These are phyloP conservation scores for Cerioporus squamosus DNA, from an alignment of 1,284 basidiomycete species.

Conservation along the genomic window DNA sequence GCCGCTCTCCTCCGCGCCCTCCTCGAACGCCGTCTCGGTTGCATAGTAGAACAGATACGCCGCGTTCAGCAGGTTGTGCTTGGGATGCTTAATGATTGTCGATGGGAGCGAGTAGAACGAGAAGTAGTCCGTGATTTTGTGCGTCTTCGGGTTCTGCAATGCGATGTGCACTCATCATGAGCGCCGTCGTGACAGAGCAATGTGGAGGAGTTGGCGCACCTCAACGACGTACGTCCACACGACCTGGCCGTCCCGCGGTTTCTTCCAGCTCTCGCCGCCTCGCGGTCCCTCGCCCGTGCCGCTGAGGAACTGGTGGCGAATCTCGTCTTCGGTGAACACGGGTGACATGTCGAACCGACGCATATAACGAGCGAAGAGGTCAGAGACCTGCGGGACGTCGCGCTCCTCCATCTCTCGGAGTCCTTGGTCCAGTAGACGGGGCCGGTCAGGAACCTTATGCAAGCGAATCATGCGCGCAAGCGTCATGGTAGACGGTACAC, in stretches of 20 bases:
- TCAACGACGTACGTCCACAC: slow-evolving; percentile 98
- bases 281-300: slow-evolving; percentile 73
- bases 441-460: slow-evolving; percentile 67
- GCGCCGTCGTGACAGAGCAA: neutral
- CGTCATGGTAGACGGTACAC: slow-evolving; percentile 83
- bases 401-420: slow-evolving; percentile 88
- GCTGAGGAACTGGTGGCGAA: slow-evolving; percentile 87
- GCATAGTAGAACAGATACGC: slow-evolving; percentile 96
- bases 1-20: slow-evolving; percentile 60
- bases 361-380: slow-evolving; percentile 84
- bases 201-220: slow-evolving; percentile 46
- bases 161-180: neutral
- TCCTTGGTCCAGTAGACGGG: slow-evolving; percentile 52
- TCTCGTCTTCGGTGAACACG: slow-evolving; percentile 79
- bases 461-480: slow-evolving; percentile 83
- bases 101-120: slow-evolving; percentile 98
- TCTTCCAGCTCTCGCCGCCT: slow-evolving; percentile 38
- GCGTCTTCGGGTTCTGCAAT: slow-evolving; percentile 76
- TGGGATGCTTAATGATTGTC: slow-evolving; percentile 74
- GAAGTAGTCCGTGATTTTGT: slow-evolving; percentile 92
- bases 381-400: slow-evolving; percentile 77
- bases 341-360: slow-evolving; percentile 87
- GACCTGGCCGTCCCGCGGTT: slow-evolving; percentile 79
- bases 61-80: slow-evolving; percentile 75
- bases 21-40: slow-evolving; percentile 65